These are phyloP conservation scores for Coemansia sp. DNA, from an alignment of 192 early-diverging fungal species.

Conservation along the genomic window DNA sequence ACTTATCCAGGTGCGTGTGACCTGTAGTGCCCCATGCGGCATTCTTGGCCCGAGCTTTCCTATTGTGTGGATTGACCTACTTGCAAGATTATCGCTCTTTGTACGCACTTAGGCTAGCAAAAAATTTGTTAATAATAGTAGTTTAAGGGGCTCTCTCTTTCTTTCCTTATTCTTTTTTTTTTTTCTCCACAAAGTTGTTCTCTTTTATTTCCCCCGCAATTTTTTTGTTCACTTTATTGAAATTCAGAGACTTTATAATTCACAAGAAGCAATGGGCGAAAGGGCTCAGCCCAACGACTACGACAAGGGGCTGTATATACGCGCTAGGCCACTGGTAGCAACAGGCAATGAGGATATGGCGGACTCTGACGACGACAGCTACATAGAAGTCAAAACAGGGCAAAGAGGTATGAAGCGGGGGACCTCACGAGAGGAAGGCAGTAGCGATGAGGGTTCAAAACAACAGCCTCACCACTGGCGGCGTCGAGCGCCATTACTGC, in stretches of 20 bases:
- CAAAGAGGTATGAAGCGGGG: background rate
- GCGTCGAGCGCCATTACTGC: slow-evolving; percentile 44
- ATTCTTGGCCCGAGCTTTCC: background rate
- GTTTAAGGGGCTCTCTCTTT: background rate
- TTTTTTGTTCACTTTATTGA: background rate
- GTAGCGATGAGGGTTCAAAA: background rate
- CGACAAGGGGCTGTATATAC: background rate
- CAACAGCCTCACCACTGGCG: slow-evolving; percentile 31
- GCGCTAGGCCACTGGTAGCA: background rate
- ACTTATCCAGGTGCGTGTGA: background rate
- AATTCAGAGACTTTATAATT: background rate
- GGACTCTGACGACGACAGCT: background rate
- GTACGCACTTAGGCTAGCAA: background rate
- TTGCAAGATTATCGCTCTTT: background rate
- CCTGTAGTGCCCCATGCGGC: background rate
- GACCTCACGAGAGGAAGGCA: background rate
- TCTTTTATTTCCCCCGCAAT: background rate
- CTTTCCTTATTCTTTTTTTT: background rate
- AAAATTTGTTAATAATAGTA: no score
- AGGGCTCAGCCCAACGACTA: background rate
- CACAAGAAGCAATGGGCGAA: background rate
- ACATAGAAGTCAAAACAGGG: slow-evolving; percentile 1
- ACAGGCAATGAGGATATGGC: background rate
- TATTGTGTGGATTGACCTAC: background rate
- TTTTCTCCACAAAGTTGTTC: background rate